These are phyloP conservation scores for Daldinia grandis DNA, from an alignment of 495 filamentous ascomycete genomes.

Conservation along the genomic window DNA sequence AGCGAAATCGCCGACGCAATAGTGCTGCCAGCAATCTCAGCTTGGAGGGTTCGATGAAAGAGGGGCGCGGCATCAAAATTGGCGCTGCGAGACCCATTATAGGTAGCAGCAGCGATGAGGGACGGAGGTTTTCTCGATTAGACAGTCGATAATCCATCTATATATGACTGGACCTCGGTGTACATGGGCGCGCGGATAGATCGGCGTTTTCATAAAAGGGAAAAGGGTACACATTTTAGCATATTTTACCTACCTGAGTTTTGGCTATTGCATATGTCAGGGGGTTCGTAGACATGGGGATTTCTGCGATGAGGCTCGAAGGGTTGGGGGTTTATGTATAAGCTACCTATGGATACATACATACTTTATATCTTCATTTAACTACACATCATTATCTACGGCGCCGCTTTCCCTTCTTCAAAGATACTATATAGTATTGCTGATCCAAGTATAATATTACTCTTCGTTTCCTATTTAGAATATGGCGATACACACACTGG, in stretches of 20 bases:
- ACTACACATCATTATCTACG: background rate
- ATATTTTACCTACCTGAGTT: slow-evolving; percentile 3
- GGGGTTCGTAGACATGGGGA: background rate
- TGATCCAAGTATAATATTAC: background rate
- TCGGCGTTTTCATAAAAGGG: slow-evolving; percentile 18
- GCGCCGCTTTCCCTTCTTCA: background rate
- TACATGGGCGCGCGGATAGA: slow-evolving; percentile 22
- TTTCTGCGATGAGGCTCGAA: background rate
- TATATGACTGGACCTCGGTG: background rate
- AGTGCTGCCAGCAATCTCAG: slow-evolving; percentile 41
- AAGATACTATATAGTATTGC: background rate
- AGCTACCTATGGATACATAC: background rate
- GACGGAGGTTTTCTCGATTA: slow-evolving; percentile 11
- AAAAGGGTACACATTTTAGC: background rate
- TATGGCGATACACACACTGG: background rate
- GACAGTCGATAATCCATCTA: background rate
- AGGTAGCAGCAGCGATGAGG: slow-evolving; percentile 42
- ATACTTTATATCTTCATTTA: background rate
- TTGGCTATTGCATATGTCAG: background rate
- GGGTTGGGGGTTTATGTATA: background rate
- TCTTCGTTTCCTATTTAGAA: background rate
- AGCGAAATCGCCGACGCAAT: slow-evolving; percentile 24
- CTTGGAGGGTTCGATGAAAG: slow-evolving; percentile 41
- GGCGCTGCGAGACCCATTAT: slow-evolving; percentile 44
- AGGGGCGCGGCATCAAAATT: slow-evolving; percentile 46